Evolutionary conservation across 1,284 basidiomycete genomes (phyloP), one percentile per base, ranked within the genome.

Genomic region (Kwoniella shivajii): DNA sequence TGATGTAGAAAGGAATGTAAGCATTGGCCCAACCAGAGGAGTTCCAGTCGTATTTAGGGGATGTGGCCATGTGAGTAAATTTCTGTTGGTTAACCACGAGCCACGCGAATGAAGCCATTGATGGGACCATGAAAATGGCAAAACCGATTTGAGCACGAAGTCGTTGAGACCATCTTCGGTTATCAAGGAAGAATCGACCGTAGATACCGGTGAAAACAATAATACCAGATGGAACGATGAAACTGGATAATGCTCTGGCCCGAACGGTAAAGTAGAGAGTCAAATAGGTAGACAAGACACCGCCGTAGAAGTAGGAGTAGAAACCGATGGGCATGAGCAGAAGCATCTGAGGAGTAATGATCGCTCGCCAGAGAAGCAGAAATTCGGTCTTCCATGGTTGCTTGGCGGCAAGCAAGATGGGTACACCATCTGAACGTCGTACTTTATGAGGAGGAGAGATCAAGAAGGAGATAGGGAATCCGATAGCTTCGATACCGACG

Each of bases 201-300:
- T 11, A 62, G 56, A 34, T 30, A 24, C 24, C 39, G 20, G 38
- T 50, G 29, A 59, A 44, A 6, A 53, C n/a, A 39, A 57, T 52
- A 44, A 37, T 42, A 13, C 24, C 42, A 2, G 37, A 41, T 20
- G 54, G 56, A 11, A 53, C 54, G 29, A 67, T 57, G 37, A 73
- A 53, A 4, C 51, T 51, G 6, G 62, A 70, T 1, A 73, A 54
- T 2, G 68, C 64, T 22, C 71, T 63, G 10, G 67, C 58, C 24
- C 71, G 61, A 18, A 73, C 70, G 4, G 63, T 55, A 36, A 73
- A 73, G 54, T 65, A 60, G 10, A 49, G 43, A 18, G 71, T 56
- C 30, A 73, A 63, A 56, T 71, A 73, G 9, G 64, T 72, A n/a
- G 49, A 38, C 33, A 48, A 34, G 16, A 57, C 49, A 3, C 63